A percentile compares a stretch with the other conserved stretches of the same genome.
Conservation (phyloP, 23 red algal species). For the Chondrus crispus region DNA sequence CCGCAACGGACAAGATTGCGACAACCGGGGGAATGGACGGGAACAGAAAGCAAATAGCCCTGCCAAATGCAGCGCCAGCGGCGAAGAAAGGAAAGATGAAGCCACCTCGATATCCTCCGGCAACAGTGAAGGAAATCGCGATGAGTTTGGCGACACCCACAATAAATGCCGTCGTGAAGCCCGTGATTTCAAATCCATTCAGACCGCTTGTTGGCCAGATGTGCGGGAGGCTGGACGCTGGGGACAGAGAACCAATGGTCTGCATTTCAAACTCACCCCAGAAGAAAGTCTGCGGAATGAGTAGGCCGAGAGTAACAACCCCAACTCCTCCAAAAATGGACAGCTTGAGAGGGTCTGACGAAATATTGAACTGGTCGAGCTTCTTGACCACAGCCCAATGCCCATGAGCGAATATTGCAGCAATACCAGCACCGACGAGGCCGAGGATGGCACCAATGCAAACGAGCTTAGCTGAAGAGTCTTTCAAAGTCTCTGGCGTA, state of each 20-base stretch:
- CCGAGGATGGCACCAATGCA: constrained; percentile 58
- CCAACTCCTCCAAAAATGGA: constrained; percentile 62
- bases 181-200: constrained; percentile 60
- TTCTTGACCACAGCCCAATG: constrained; percentile 45
- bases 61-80: constrained; percentile 79
- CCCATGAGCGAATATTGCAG: constrained; percentile 46
- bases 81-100: constrained; percentile 90
- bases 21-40: constrained; percentile 63
- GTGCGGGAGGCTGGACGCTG: constrained; percentile 41
- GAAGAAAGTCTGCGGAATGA: constrained; percentile 74
- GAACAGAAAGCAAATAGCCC: constrained; percentile 57
- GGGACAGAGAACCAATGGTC: constrained; percentile 60
- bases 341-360: constrained; percentile 36
- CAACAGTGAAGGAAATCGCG: constrained; percentile 81
- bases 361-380: constrained; percentile 1
- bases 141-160: constrained; percentile 71
- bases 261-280: constrained; percentile 92
- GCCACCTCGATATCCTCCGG: constrained; percentile 74
- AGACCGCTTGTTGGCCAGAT: constrained; percentile 60
- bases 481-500: constrained; percentile 5
- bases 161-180: constrained; percentile 14
- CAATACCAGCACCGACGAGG: constrained; percentile 67
- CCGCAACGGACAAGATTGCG: constrained; percentile 59
- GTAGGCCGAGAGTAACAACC: constrained; percentile 50
- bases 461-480: constrained; percentile 48